phyloP scores from a whole-genome alignment of 495 filamentous ascomycete genomes.

The Darksidea phi region DNA sequence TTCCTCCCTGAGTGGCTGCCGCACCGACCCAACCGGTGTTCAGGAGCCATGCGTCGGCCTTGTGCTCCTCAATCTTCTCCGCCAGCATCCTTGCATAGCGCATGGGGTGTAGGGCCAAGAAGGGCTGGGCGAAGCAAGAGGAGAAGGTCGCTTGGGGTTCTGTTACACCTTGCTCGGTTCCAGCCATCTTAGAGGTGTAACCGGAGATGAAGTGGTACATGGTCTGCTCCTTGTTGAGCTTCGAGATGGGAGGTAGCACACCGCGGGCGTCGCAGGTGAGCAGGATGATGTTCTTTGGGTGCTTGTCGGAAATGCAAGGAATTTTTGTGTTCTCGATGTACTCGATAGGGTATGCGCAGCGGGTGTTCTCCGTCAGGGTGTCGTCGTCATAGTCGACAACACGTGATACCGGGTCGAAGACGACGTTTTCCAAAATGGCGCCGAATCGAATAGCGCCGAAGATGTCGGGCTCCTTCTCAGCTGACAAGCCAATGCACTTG shows the following conservation, averaged over 20 bases:
- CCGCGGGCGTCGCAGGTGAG: constrained; percentile 97
- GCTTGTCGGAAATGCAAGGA: constrained; percentile 79
- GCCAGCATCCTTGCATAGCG: constrained; percentile 97
- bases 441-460: constrained; percentile 95
- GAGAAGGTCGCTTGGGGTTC: constrained; percentile 99
- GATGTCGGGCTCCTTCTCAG: constrained; percentile 98
- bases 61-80: constrained; percentile 93
- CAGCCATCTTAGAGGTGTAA: constrained; percentile 99
- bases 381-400: constrained; percentile 91
- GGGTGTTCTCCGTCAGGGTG: constrained; percentile 96
- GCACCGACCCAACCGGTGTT: constrained; percentile 99
- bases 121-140: constrained; percentile 98
- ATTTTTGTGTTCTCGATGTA: constrained; percentile 99
- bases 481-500: constrained; percentile 96
- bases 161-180: constrained; percentile 92
- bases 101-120: constrained; percentile 98
- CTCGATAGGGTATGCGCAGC: constrained; percentile 97
- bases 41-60: constrained; percentile 95
- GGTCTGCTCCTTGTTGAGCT: constrained; percentile 90
- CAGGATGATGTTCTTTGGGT: constrained; percentile 96
- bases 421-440: constrained; percentile 96
- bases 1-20: constrained; percentile 89
- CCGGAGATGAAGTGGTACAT: constrained; percentile 99
- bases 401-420: constrained; percentile 88
- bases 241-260: constrained; percentile 96